Evolutionary conservation across 306 rosid species (phyloP).

Genomic region (Dicorynia guianensis): DNA sequence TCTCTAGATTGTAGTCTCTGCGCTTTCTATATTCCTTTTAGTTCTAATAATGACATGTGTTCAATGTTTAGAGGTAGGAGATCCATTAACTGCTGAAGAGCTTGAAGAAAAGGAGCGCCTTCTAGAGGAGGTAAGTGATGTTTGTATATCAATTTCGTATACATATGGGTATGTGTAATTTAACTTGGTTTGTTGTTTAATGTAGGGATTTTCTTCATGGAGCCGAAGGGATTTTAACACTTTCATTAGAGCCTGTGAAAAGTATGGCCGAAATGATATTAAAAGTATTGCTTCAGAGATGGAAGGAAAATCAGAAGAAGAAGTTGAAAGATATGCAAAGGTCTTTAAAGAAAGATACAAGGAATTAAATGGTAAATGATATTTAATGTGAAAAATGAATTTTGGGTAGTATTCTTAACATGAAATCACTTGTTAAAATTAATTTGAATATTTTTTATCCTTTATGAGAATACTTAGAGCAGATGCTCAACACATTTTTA

Average conservation of each 20-base stretch:
- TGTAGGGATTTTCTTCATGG: slow-evolving; percentile 97
- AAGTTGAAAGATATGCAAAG: slow-evolving; percentile 93
- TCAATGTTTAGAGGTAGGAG: slow-evolving; percentile 74
- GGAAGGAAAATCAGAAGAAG: slow-evolving; percentile 97
- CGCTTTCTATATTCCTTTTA: not conserved
- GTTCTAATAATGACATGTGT: slow-evolving; percentile 27
- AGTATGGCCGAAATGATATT: slow-evolving; percentile 92
- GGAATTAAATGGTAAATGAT: slow-evolving; percentile 83
- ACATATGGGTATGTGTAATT: slow-evolving; percentile 19
- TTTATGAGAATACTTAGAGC: not conserved
- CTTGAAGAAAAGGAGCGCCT: slow-evolving; percentile 92
- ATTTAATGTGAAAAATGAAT: not conserved
- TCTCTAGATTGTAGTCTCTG: not conserved
- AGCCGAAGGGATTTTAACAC: slow-evolving; percentile 95
- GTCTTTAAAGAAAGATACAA: slow-evolving; percentile 92
- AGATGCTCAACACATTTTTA: not conserved
- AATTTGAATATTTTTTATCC: not conserved
- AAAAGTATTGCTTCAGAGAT: slow-evolving; percentile 85
- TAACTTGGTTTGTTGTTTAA: slow-evolving; percentile 46
- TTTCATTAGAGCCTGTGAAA: slow-evolving; percentile 97
- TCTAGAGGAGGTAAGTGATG: slow-evolving; percentile 69
- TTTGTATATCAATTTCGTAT: slow-evolving; percentile 33
- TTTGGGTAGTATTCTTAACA: no score
- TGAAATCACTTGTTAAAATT: no score
- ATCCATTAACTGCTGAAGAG: slow-evolving; percentile 96